A percentile compares a stretch with the other conserved stretches of the same genome.
These are phyloP conservation scores for Mortierella sp. DNA, from an alignment of 371 early-diverging fungal species.

Conservation along the genomic window DNA sequence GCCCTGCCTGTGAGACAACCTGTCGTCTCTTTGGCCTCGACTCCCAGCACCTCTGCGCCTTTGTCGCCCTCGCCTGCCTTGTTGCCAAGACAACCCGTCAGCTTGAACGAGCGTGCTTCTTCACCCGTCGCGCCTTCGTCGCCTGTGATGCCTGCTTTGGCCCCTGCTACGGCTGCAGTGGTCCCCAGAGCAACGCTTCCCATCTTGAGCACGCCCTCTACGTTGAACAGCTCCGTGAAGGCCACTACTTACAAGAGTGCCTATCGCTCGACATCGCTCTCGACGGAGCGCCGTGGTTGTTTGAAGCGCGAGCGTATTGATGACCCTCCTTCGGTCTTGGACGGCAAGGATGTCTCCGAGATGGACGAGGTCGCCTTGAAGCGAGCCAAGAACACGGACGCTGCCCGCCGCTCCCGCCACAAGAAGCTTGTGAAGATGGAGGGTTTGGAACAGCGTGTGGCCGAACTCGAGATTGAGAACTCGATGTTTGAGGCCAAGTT, in stretches of 20 bases:
- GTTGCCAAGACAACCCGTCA: no score
- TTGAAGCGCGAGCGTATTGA: slow-evolving; percentile 28
- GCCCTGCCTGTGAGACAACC: slow-evolving; percentile 18
- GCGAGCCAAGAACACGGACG: slow-evolving; percentile 93
- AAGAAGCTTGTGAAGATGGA: slow-evolving; percentile 90
- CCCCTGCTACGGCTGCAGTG: not conserved
- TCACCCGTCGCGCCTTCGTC: slow-evolving; percentile 7
- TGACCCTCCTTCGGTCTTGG: slow-evolving; percentile 44
- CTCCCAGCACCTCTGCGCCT: no score
- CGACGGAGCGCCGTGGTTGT: not conserved
- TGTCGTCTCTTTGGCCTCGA: not conserved
- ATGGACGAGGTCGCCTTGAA: slow-evolving; percentile 76
- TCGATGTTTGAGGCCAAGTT: slow-evolving; percentile 68
- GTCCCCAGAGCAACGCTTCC: slow-evolving; percentile 9
- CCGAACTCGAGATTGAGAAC: slow-evolving; percentile 85
- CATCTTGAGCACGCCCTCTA: slow-evolving; percentile 26
- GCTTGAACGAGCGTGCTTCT: no score
- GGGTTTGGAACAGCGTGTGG: slow-evolving; percentile 81
- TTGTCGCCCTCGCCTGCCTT: no score
- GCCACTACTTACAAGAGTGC: slow-evolving; percentile 46
- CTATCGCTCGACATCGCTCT: slow-evolving; percentile 32
- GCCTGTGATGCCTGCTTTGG: slow-evolving; percentile 14
- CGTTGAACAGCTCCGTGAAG: slow-evolving; percentile 12
- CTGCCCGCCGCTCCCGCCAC: slow-evolving; percentile 92
- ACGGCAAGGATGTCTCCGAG: slow-evolving; percentile 43